These are phyloP conservation scores for Kluyveromyces sp. DNA, from an alignment of 1,139 yeast genomes.

Conservation along the genomic window DNA sequence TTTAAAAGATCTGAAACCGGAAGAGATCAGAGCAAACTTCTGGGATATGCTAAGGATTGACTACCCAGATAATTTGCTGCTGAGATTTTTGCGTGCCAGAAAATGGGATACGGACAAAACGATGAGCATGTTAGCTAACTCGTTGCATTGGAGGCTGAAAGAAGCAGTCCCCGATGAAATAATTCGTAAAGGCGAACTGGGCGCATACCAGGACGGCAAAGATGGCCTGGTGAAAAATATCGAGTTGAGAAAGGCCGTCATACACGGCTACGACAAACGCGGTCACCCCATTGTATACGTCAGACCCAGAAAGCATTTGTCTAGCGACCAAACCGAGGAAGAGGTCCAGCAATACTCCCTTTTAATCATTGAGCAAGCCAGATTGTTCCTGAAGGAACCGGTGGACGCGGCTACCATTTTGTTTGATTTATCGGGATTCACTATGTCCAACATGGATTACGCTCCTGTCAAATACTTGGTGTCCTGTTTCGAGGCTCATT, in stretches of 20 bases:
- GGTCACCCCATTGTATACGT: conserved; percentile 67
- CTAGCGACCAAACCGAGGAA: conserved; percentile 59
- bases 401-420: conserved; percentile 65
- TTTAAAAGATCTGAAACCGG: conserved; percentile 38
- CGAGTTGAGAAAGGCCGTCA: conserved; percentile 52
- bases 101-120: conserved; percentile 63
- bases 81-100: conserved; percentile 67
- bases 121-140: conserved; percentile 56
- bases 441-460: conserved; percentile 78
- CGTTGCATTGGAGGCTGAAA: conserved; percentile 62
- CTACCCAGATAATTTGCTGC: conserved; percentile 59
- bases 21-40: conserved; percentile 41
- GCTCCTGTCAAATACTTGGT: conserved; percentile 73
- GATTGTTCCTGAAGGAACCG: conserved; percentile 57
- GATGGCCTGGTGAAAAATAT: conserved; percentile 34
- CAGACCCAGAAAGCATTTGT: conserved; percentile 65
- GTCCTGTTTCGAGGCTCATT: conserved; percentile 74
- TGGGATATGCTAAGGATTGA: conserved; percentile 59
- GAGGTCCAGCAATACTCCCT: conserved; percentile 65
- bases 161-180: conserved; percentile 53
- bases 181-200: conserved; percentile 55
- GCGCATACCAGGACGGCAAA: conserved; percentile 27
- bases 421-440: conserved; percentile 70
- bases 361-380: conserved; percentile 60
- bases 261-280: conserved; percentile 56